Evolutionary conservation across 768 basidiomycete species (phyloP).

Genomic region (Lactarius vividus): DNA sequence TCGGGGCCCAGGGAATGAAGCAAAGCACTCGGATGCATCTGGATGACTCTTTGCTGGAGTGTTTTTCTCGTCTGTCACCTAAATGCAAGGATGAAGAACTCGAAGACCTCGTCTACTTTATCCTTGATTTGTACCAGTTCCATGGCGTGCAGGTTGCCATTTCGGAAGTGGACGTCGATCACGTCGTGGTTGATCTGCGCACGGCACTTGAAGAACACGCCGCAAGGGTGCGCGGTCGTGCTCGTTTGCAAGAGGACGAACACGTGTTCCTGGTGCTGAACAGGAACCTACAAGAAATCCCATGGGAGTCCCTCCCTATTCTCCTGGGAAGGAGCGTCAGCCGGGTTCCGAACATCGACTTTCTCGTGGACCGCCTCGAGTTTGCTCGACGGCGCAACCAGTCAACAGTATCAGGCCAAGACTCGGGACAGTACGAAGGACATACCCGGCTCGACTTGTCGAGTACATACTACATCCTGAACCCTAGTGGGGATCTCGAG

Average conservation of each 20-base stretch:
- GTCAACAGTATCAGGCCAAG: constrained; percentile 34
- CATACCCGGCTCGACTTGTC: constrained; percentile 59
- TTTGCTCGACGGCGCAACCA: constrained; percentile 47
- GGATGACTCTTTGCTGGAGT: constrained; percentile 75
- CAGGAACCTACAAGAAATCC: constrained; percentile 82
- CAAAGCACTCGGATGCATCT: constrained; percentile 50
- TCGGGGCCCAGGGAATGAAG: constrained; percentile 63
- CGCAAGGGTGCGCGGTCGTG: constrained; percentile 37
- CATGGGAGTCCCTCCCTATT: constrained; percentile 94
- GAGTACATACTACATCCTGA: constrained; percentile 81
- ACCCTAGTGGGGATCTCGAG: constrained; percentile 87
- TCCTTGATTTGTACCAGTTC: constrained; percentile 92
- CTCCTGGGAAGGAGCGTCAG: constrained; percentile 83
- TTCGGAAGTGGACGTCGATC: constrained; percentile 89
- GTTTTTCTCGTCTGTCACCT: constrained; percentile 80
- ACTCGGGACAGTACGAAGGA: constrained; percentile 35
- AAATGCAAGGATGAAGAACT: constrained; percentile 89
- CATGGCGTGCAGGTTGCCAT: constrained; percentile 85
- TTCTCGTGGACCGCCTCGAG: constrained; percentile 78
- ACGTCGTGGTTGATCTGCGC: constrained; percentile 85
- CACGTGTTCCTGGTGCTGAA: constrained; percentile 90
- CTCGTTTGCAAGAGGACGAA: constrained; percentile 43
- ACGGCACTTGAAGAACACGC: constrained; percentile 70
- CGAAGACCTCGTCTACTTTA: constrained; percentile 91
- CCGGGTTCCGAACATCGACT: constrained; percentile 87